phyloP scores from a whole-genome alignment of 768 basidiomycete genomes.

The Pleurotus ostreatus region DNA sequence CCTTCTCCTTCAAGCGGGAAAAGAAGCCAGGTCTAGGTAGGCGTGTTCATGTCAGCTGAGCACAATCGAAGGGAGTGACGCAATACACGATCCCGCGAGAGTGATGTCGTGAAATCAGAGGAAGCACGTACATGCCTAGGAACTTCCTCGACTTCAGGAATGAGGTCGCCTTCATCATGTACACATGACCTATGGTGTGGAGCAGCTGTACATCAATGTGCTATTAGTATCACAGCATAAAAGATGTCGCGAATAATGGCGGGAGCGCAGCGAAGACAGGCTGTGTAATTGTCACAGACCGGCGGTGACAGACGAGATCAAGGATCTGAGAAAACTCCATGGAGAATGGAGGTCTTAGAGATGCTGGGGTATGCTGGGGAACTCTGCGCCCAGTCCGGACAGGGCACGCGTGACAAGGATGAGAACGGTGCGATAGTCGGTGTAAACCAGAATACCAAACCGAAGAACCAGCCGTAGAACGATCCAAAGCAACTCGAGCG shows the following conservation, averaged over 20 bases:
- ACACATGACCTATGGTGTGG: constrained; percentile 88
- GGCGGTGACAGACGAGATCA: too few relatives aligned
- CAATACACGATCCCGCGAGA: not conserved
- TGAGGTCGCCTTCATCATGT: constrained; percentile 89
- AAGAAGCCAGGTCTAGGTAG: constrained; percentile 79
- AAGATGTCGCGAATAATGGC: too few relatives aligned
- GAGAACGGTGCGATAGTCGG: too few relatives aligned
- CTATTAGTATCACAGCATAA: not conserved
- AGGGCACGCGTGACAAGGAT: too few relatives aligned
- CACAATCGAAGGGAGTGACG: not conserved
- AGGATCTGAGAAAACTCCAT: too few relatives aligned
- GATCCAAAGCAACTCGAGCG: too few relatives aligned
- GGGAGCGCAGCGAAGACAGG: too few relatives aligned
- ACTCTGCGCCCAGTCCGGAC: too few relatives aligned
- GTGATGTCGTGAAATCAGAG: constrained; percentile 5
- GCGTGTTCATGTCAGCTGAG: not conserved
- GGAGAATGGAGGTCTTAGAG: too few relatives aligned
- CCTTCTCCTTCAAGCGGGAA: constrained; percentile 92
- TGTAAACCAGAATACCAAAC: not conserved
- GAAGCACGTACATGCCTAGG: constrained; percentile 70
- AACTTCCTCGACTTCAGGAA: constrained; percentile 91
- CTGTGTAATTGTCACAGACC: too few relatives aligned
- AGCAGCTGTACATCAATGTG: constrained; percentile 49
- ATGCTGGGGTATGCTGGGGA: too few relatives aligned
- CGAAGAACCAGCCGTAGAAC: not conserved